A percentile compares a stretch with the other conserved stretches of the same genome.
These are phyloP conservation scores for Backusella sp. DNA, from an alignment of 192 early-diverging fungal species.

Conservation along the genomic window DNA sequence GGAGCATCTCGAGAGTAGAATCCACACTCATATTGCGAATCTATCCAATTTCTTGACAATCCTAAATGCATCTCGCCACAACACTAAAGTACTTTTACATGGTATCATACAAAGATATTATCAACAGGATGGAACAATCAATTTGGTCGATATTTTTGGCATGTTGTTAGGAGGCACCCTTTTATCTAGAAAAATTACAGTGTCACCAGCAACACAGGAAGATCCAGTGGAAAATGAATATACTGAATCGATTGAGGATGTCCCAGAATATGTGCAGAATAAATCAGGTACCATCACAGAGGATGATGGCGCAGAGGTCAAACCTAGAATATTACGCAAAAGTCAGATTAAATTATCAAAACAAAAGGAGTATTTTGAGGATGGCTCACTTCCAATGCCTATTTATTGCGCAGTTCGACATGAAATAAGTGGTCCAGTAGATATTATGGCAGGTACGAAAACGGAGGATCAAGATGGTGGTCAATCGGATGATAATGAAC, in stretches of 20 bases:
- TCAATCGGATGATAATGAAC: background rate
- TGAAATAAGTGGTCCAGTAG: constrained; percentile 32
- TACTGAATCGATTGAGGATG: background rate
- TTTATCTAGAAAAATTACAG: constrained; percentile 33
- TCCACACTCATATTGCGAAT: constrained; percentile 51
- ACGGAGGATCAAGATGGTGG: background rate
- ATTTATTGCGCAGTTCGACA: constrained; percentile 76
- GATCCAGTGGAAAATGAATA: background rate
- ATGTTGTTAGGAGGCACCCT: constrained; percentile 45
- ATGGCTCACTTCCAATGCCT: constrained; percentile 67
- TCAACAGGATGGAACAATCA: constrained; percentile 25
- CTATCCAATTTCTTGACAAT: constrained; percentile 35
- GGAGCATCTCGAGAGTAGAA: constrained; percentile 36
- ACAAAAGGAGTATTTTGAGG: constrained; percentile 55
- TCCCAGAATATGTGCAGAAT: constrained; percentile 19
- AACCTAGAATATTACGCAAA: constrained; percentile 13
- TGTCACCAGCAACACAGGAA: constrained; percentile 5
- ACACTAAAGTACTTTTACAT: constrained; percentile 14
- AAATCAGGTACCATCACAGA: constrained; percentile 13
- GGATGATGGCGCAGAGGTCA: constrained; percentile 17
- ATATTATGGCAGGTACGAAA: background rate
- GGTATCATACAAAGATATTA: constrained; percentile 27
- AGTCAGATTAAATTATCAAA: constrained; percentile 48
- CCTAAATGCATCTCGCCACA: constrained; percentile 16
- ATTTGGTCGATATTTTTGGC: constrained; percentile 57